Conservation (phyloP, 345 rosid genomes). For the Hibiscus mutabilis region DNA sequence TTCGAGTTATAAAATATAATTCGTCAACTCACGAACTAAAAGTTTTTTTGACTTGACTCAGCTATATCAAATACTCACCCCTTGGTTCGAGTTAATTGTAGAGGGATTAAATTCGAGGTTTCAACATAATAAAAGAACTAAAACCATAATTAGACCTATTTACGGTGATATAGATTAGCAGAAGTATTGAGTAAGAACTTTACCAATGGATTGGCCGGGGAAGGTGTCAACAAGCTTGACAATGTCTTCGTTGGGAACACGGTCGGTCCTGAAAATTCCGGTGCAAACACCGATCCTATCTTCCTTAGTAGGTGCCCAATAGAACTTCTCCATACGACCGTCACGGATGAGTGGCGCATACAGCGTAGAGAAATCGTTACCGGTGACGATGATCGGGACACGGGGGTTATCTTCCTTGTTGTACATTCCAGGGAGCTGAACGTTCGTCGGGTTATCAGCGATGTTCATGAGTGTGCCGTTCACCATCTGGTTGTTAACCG, state of each 20-base stretch:
- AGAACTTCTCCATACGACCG: constrained; percentile 99
- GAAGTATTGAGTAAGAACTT: not conserved
- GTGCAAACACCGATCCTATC: constrained; percentile 89
- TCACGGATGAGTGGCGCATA: constrained; percentile 98
- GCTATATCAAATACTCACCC: too few relatives aligned
- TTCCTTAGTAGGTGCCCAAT: constrained; percentile 96
- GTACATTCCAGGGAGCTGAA: constrained; percentile 98
- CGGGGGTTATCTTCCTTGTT: constrained; percentile 94
- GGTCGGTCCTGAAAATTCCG: constrained; percentile 73
- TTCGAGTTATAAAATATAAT: too few relatives aligned
- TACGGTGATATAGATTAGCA: too few relatives aligned
- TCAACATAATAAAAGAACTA: too few relatives aligned
- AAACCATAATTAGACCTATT: too few relatives aligned
- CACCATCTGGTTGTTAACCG: constrained; percentile 98
- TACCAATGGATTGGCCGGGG: constrained; percentile 97
- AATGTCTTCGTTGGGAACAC: constrained; percentile 38
- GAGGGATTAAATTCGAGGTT: too few relatives aligned
- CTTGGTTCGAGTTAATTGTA: too few relatives aligned
- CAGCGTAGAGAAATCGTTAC: constrained; percentile 92
- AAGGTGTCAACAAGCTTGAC: constrained; percentile 75
- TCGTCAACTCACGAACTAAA: too few relatives aligned
- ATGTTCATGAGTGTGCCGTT: constrained; percentile 99
- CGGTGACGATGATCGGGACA: constrained; percentile 92
- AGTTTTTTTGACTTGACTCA: too few relatives aligned
- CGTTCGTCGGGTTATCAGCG: constrained; percentile 85